Percentiles rank a stretch among this genome's conserved stretches.
These are phyloP conservation scores for Paraurostyla sp. DNA, from an alignment of 73 alveolate genomes.

Conservation along the genomic window DNA sequence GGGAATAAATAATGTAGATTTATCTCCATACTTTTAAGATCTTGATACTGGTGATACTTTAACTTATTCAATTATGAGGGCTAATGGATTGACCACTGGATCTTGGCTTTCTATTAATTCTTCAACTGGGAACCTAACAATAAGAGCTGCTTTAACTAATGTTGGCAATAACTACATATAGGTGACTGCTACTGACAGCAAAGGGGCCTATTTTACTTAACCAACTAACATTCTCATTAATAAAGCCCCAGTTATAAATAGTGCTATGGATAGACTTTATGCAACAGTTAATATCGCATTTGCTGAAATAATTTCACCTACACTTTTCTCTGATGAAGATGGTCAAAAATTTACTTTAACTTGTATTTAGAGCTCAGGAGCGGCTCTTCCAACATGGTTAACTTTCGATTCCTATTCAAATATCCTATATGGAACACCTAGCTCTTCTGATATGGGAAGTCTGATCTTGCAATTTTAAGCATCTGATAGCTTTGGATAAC, in stretches of 20 bases:
- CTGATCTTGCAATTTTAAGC: neutral
- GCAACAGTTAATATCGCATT: slow-evolving; percentile 21
- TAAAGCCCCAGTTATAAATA: neutral
- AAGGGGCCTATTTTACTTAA: neutral
- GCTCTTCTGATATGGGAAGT: neutral
- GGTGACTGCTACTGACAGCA: slow-evolving; percentile 6
- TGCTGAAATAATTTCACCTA: neutral
- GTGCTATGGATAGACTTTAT: neutral
- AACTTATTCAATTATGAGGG: neutral
- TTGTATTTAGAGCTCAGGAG: neutral
- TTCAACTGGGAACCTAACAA: neutral
- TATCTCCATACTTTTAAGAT: slow-evolving; percentile 19
- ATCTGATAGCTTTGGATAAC: neutral
- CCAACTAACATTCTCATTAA: neutral
- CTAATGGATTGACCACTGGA: neutral
- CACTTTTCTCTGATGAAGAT: slow-evolving; percentile 5
- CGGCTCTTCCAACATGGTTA: slow-evolving; percentile 18
- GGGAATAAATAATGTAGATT: neutral
- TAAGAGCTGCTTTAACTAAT: neutral
- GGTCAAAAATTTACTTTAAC: neutral
- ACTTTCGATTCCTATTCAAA: neutral
- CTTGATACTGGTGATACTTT: slow-evolving; percentile 5
- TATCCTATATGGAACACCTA: slow-evolving; percentile 38
- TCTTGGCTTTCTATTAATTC: neutral
- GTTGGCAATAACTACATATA: neutral